Evolutionary conservation across 2,329 filamentous ascomycete species (phyloP).

Genomic region (Aspergillus niger): DNA sequence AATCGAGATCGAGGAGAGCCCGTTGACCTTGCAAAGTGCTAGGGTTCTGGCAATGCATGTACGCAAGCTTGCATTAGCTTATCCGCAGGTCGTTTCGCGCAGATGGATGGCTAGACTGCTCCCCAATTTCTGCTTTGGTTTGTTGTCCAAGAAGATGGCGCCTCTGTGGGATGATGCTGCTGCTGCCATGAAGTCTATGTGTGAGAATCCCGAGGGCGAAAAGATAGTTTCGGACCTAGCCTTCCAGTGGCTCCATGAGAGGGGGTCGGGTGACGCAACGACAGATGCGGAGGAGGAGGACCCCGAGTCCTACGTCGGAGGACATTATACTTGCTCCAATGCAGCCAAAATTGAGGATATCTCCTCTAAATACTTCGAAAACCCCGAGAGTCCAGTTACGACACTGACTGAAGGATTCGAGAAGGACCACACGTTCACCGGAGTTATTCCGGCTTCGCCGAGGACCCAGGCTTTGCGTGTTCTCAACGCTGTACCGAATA

Average conservation of each 20-base stretch:
- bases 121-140: constrained; percentile 81
- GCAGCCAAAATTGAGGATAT: constrained; percentile 60
- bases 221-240: constrained; percentile 69
- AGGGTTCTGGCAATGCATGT: constrained; percentile 82
- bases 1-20: constrained; percentile 76
- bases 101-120: constrained; percentile 72
- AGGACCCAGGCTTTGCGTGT: constrained; percentile 79
- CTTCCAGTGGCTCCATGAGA: constrained; percentile 70
- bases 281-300: constrained; percentile 31
- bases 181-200: constrained; percentile 72
- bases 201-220: constrained; percentile 70
- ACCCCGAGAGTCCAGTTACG: constrained; percentile 57
- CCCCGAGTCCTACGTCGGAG: constrained; percentile 27
- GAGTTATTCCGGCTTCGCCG: constrained; percentile 50
- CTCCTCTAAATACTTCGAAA: constrained; percentile 55
- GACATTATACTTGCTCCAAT: constrained; percentile 81
- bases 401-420: constrained; percentile 67
- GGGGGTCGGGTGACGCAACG: constrained; percentile 25
- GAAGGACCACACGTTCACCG: constrained; percentile 54
- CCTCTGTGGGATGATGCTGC: constrained; percentile 86
- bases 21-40: constrained; percentile 73
- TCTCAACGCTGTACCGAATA: constrained; percentile 68
- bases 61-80: constrained; percentile 70
- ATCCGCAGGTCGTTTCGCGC: constrained; percentile 59
- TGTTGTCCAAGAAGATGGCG: constrained; percentile 81